Conservation (phyloP, 164 flowering plant species). For the Dillenia suffruticosa region DNA sequence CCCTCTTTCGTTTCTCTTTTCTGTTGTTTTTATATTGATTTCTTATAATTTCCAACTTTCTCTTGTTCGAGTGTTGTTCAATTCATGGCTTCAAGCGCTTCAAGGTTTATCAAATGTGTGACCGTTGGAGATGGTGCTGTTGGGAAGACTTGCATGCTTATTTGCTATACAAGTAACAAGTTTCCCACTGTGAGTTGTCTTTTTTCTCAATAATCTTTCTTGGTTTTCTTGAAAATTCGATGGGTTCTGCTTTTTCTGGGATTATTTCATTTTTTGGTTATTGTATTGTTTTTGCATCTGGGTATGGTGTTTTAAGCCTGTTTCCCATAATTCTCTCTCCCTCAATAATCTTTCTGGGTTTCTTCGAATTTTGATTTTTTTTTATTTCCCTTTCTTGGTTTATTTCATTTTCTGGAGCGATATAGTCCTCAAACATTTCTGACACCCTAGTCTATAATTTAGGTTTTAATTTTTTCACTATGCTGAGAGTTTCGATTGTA, state of each 20-base stretch:
- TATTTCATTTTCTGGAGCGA: neutral
- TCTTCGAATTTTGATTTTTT: constrained; percentile 6
- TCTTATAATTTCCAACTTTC: constrained; percentile 1
- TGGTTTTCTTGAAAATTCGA: constrained; percentile 6
- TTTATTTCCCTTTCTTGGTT: neutral
- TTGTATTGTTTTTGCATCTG: constrained; percentile 13
- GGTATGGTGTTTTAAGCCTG: constrained; percentile 24
- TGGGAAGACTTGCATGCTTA: constrained; percentile 96
- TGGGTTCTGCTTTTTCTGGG: constrained; percentile 1
- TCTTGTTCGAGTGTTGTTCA: neutral
- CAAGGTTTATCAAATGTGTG: constrained; percentile 94
- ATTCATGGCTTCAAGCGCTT: constrained; percentile 66
- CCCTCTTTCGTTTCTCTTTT: neutral
- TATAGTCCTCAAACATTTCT: constrained; percentile 4
- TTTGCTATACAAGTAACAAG: constrained; percentile 93
- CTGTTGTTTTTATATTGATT: constrained; percentile 8
- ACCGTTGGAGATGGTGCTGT: constrained; percentile 98
- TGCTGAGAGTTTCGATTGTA: neutral
- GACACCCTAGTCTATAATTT: no score
- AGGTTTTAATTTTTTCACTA: no score
- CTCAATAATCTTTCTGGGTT: neutral
- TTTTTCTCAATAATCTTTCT: constrained; percentile 9
- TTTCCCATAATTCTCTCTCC: no score
- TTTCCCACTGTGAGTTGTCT: constrained; percentile 73
- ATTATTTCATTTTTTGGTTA: neutral